Percentiles rank a stretch among this genome's conserved stretches.
Conservation (phyloP, 495 filamentous ascomycete species). For the Daldinia bambusicola region DNA sequence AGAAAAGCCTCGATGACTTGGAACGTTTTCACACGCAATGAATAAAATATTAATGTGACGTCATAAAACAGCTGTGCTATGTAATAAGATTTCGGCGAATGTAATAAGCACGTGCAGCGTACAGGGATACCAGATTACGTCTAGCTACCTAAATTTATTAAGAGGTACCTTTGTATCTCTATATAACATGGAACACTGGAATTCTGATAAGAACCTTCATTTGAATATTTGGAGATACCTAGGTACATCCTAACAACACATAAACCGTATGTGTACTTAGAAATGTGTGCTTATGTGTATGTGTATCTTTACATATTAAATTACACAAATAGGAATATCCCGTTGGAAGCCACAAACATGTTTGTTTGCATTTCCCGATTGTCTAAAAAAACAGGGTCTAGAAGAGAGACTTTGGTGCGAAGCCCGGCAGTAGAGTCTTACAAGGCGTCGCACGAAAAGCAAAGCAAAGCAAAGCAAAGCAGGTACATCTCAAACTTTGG, state of each 20-base stretch:
- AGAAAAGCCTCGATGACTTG: too few species aligned
- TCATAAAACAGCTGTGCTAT: slow-evolving; percentile 25
- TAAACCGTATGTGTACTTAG: neutral
- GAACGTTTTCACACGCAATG: too few species aligned
- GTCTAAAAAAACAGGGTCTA: neutral
- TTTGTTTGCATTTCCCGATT: neutral
- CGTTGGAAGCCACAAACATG: neutral
- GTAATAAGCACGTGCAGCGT: slow-evolving; percentile 34
- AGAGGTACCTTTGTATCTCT: neutral
- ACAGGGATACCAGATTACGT: neutral
- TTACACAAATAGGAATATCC: neutral
- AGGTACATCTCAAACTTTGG: neutral
- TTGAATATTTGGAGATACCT: neutral
- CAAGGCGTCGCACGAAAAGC: slow-evolving; percentile 8
- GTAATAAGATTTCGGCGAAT: slow-evolving; percentile 26
- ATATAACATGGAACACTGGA: neutral
- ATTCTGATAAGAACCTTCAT: too few species aligned
- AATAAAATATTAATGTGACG: slow-evolving; percentile 23
- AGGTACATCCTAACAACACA: neutral
- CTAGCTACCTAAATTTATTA: neutral
- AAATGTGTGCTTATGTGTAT: too few species aligned
- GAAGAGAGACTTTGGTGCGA: too few species aligned
- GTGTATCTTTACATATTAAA: too few species aligned
- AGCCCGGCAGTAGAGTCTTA: neutral
- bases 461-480: slow-evolving; percentile 13